Conservation (phyloP, 176 grass and related monocot species). For the Thalia dealbata region DNA sequence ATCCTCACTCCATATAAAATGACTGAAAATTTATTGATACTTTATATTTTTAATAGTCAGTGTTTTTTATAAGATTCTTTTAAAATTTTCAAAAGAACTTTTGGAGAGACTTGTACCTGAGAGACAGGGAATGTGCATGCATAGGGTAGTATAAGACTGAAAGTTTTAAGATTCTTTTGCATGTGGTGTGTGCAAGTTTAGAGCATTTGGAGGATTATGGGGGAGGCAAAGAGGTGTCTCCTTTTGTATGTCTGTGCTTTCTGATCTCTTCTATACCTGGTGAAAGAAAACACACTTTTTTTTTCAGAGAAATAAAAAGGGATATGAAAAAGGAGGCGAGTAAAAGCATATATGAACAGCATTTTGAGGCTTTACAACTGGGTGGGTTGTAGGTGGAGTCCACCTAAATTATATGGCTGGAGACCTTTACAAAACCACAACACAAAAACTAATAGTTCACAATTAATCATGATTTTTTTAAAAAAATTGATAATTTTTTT, state of each 20-base stretch:
- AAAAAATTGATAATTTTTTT: too few species aligned
- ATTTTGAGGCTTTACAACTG: not conserved
- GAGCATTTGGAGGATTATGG: not conserved
- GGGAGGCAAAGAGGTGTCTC: conserved; percentile 8
- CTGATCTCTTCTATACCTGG: not conserved
- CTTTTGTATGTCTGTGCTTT: not conserved
- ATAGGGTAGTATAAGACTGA: not conserved
- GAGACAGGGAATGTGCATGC: not conserved
- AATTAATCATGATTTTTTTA: too few species aligned
- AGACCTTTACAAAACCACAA: too few species aligned
- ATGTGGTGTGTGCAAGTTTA: not conserved
- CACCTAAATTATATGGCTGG: too few species aligned
- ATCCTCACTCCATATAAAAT: too few species aligned
- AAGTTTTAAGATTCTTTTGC: not conserved
- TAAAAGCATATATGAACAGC: not conserved
- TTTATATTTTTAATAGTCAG: too few species aligned
- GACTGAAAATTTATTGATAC: too few species aligned
- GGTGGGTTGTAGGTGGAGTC: too few species aligned
- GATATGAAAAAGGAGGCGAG: not conserved
- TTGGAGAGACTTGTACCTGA: too few species aligned
- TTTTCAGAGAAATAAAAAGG: not conserved
- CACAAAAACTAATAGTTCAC: too few species aligned
- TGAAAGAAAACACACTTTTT: not conserved
- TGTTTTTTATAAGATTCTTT: too few species aligned
- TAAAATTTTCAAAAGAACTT: too few species aligned